Conservation (phyloP, 495 filamentous ascomycete species). For the Niebla homalea region DNA sequence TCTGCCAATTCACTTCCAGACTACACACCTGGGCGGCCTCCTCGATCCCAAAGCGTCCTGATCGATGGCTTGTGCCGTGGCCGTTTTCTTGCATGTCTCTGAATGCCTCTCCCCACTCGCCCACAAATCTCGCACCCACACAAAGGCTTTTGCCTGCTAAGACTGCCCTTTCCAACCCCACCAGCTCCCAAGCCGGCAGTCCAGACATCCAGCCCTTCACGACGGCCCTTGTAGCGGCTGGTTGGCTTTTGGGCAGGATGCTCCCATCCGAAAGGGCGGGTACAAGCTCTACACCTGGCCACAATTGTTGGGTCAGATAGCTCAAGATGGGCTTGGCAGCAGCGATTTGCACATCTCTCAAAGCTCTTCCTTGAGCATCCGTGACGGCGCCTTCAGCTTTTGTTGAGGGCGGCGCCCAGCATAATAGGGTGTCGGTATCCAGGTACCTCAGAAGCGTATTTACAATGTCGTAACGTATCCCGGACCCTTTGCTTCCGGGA, state of each 20-base stretch:
- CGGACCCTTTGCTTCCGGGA: constrained; percentile 5
- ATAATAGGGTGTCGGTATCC: constrained; percentile 86
- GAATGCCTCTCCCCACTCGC: constrained; percentile 78
- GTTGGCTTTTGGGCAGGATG: constrained; percentile 60
- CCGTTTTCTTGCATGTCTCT: constrained; percentile 12
- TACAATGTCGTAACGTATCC: constrained; percentile 44
- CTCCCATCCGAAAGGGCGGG: constrained; percentile 60
- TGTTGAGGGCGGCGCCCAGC: constrained; percentile 63
- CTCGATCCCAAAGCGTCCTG: constrained; percentile 32
- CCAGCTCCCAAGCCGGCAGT: constrained; percentile 63
- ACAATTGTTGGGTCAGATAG: constrained; percentile 59
- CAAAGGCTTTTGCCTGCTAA: constrained; percentile 79
- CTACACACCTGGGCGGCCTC: constrained; percentile 66
- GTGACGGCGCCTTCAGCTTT: constrained; percentile 24
- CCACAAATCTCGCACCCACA: constrained; percentile 59
- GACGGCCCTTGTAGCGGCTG: constrained; percentile 55
- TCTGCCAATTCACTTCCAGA: constrained; percentile 85
- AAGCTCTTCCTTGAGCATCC: constrained; percentile 25
- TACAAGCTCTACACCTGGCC: constrained; percentile 68
- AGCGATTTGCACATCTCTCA: constrained; percentile 60
- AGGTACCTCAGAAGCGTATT: constrained; percentile 68
- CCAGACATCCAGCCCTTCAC: constrained; percentile 67
- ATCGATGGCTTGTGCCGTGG: constrained; percentile 15
- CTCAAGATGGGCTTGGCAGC: constrained; percentile 53
- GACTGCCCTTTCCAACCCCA: constrained; percentile 69